Conservation (phyloP, 1,139 yeast species). For the Blastobotrys aristatus region DNA sequence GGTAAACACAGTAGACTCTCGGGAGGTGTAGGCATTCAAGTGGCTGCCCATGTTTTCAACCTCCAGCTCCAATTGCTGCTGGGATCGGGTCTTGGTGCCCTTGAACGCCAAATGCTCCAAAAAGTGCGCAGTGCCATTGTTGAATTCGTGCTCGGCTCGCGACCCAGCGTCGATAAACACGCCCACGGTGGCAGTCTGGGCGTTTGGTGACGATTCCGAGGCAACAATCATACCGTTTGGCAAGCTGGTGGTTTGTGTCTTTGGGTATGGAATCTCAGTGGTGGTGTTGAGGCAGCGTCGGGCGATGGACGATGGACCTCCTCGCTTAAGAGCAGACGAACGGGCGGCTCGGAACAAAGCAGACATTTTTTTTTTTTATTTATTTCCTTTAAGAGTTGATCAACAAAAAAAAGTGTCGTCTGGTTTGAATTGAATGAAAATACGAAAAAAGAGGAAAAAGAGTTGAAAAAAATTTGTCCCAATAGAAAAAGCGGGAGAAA, state of each 20-base stretch:
- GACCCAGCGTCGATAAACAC: conserved; percentile 98
- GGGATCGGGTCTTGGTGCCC: conserved; percentile 83
- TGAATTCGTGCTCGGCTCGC: conserved; percentile 79
- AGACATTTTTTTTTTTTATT: conserved; percentile 21
- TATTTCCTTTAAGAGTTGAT: too few species aligned
- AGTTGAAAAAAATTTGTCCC: not conserved
- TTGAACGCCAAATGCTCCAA: conserved; percentile 94
- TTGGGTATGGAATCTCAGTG: conserved; percentile 35
- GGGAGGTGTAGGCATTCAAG: conserved; percentile 91
- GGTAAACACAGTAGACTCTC: conserved; percentile 96
- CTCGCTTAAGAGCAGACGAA: conserved; percentile 8
- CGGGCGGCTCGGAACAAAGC: conserved; percentile 26
- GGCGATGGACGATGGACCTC: conserved; percentile 7
- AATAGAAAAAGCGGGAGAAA: not conserved
- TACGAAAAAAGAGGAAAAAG: conserved; percentile 1
- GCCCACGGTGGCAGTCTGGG: conserved; percentile 94
- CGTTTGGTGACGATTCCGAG: conserved; percentile 79
- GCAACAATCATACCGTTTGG: conserved; percentile 92
- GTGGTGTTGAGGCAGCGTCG: conserved; percentile 27
- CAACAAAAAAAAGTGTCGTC: conserved; percentile 1
- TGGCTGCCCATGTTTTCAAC: conserved; percentile 96
- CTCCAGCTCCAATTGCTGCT: conserved; percentile 79
- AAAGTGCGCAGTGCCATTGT: conserved; percentile 96
- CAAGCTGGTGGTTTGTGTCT: conserved; percentile 56
- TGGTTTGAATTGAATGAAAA: not conserved